Conservation (phyloP, 2,329 filamentous ascomycete species). For the Penicillium sclerotiorum region DNA sequence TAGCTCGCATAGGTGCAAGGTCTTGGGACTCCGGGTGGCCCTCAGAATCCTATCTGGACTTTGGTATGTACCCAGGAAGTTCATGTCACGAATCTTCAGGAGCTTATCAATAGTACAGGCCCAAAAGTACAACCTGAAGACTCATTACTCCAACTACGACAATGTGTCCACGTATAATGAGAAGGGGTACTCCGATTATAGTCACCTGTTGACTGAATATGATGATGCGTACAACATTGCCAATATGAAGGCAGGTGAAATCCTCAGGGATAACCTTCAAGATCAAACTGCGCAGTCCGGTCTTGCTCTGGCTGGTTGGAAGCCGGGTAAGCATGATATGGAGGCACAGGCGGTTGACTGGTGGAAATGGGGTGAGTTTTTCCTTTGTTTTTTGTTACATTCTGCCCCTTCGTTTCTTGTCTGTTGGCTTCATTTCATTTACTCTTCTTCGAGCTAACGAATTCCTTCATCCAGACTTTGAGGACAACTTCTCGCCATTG, state of each 20-base stretch:
- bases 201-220: conserved; percentile 54
- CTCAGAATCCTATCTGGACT: conserved; percentile 62
- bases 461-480: conserved; percentile 52
- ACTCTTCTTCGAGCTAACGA: too few relatives aligned
- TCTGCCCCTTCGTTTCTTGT: too few relatives aligned
- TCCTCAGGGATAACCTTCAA: conserved; percentile 62
- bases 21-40: conserved; percentile 38
- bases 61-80: conserved; percentile 5
- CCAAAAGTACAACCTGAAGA: conserved; percentile 46
- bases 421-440: too few relatives aligned
- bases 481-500: conserved; percentile 61
- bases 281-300: conserved; percentile 64
- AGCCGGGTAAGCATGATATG: conserved; percentile 46
- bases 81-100: neutral
- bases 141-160: conserved; percentile 60
- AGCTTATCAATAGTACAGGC: conserved; percentile 7
- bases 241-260: conserved; percentile 58
- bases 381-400: too few relatives aligned
- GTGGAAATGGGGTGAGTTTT: conserved; percentile 50
- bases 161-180: conserved; percentile 64
- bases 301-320: conserved; percentile 64
- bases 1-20: conserved; percentile 43
- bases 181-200: conserved; percentile 57
- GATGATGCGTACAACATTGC: conserved; percentile 50
- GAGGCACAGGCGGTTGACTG: conserved; percentile 61